These are phyloP conservation scores for Tricholoma terreum DNA, from an alignment of 768 basidiomycete species.

Conservation along the genomic window DNA sequence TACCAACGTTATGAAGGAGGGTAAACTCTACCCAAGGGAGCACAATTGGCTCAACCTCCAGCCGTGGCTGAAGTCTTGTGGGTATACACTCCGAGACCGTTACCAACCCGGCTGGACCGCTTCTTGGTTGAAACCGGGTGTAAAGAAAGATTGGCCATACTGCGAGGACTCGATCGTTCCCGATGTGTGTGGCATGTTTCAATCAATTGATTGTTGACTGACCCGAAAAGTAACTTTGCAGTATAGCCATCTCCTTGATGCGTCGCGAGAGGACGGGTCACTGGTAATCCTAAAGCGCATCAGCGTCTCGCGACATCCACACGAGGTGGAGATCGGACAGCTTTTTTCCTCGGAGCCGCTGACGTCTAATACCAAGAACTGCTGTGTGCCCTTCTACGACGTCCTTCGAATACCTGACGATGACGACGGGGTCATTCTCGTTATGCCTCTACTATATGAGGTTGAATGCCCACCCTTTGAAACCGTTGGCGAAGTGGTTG, in stretches of 20 bases:
- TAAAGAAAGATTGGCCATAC: not conserved
- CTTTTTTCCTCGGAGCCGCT: constrained; percentile 17
- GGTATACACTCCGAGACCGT: constrained; percentile 24
- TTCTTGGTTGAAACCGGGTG: constrained; percentile 16
- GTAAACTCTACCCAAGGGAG: constrained; percentile 5
- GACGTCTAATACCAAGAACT: constrained; percentile 17
- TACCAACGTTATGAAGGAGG: not conserved
- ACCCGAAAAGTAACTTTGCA: not conserved
- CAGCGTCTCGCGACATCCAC: constrained; percentile 8
- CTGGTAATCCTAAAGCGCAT: constrained; percentile 27
- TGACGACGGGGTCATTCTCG: constrained; percentile 13
- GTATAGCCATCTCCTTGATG: constrained; percentile 23
- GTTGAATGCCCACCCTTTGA: constrained; percentile 24
- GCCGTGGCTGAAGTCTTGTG: constrained; percentile 16
- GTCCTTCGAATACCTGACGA: constrained; percentile 18
- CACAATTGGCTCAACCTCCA: constrained; percentile 17
- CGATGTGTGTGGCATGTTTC: not conserved
- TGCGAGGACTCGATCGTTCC: constrained; percentile 6
- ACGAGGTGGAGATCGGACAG: constrained; percentile 26
- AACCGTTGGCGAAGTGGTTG: constrained; percentile 30
- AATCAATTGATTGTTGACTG: not conserved
- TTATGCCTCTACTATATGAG: constrained; percentile 18
- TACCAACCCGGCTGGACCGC: constrained; percentile 23
- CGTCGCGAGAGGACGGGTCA: constrained; percentile 24
- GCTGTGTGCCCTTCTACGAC: constrained; percentile 26